Conservation (phyloP, 1,284 basidiomycete species). For the Ceratobasidium sp. region DNA sequence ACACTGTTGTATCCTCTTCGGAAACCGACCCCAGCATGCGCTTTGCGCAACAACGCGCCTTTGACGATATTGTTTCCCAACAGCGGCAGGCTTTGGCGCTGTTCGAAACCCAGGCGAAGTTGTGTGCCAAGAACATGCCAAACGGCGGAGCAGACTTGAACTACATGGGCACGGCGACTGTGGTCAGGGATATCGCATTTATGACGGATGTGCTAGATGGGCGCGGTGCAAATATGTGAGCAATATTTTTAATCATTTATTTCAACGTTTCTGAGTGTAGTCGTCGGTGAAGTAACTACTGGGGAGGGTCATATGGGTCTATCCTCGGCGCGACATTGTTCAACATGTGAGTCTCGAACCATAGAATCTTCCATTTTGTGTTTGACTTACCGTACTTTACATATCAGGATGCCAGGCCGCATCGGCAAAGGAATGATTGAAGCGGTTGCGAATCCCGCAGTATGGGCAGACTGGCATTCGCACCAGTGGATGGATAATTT, state of each 20-base stretch:
- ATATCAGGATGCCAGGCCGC: slow-evolving; percentile 49
- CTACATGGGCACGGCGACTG: slow-evolving; percentile 63
- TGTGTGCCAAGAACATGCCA: slow-evolving; percentile 58
- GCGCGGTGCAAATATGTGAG: slow-evolving; percentile 60
- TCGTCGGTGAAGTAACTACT: slow-evolving; percentile 46
- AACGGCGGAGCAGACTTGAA: slow-evolving; percentile 55
- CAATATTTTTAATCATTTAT: not conserved
- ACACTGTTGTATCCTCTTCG: slow-evolving; percentile 45
- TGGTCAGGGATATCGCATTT: slow-evolving; percentile 63
- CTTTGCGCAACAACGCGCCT: slow-evolving; percentile 49
- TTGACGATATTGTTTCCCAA: slow-evolving; percentile 56
- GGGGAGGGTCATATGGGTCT: slow-evolving; percentile 50
- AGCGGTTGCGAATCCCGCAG: slow-evolving; percentile 48
- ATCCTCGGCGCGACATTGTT: slow-evolving; percentile 54
- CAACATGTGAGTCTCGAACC: slow-evolving; percentile 52
- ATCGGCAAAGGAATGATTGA: slow-evolving; percentile 52
- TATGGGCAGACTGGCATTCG: slow-evolving; percentile 48
- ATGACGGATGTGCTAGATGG: slow-evolving; percentile 61
- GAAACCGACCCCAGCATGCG: too few relatives aligned
- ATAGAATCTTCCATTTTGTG: too few relatives aligned
- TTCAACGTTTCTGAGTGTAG: not conserved
- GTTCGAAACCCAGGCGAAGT: slow-evolving; percentile 57
- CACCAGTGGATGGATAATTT: slow-evolving; percentile 43
- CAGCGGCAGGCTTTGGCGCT: slow-evolving; percentile 57
- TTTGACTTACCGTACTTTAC: not conserved